Base-by-base conservation (phyloP, 495 filamentous ascomycete species). In the Penicillium robsamsonii region DNA sequence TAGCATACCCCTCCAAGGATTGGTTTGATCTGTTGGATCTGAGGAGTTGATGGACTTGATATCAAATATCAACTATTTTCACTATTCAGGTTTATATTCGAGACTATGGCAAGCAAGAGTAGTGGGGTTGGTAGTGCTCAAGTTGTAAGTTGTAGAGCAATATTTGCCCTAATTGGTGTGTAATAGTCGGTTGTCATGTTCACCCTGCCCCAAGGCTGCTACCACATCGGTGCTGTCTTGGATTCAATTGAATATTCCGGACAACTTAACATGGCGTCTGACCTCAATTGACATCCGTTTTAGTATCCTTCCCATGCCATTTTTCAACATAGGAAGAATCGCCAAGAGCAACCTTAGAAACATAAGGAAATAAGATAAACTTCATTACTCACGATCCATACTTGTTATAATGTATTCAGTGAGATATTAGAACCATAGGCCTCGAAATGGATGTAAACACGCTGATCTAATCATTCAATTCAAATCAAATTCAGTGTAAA, bases 401-500 rank as follows among this genome's bases (percentile, higher is more conserved):
- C 44, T 46, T 17, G 27, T n/a, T 31, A 46, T 6, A 8, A n/a
- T 30, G 6, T 10, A 12, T 15, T 37, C 20, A 25, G 4, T 46
- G 43, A 38, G 1, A 38, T 33, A 33, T 8, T 38, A 38, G 7
- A 8, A 38, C n/a, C 6, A 6, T 17, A 15, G 6, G 25, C 25
- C 11, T 11, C 5, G 10, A 9, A 38, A 17, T 38, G 35, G 12
- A 53, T 17, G 4, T 11, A 27, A 52, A 40, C 18, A 33, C 45
- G 43, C 29, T 47, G 20, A 27, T 47, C 12, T 37, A 22, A 47
- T 46, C n/a, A 24, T 48, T 41, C 43, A 37, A 25, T 11, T 47
- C 24, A 42, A 46, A 37, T 37, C 24, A 42, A 46, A 49, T 37
- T 49, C 46, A 42, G 30, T 40, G 35, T 43, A 40, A 48, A 53